These are phyloP conservation scores for Sarcodon aspratus DNA, from an alignment of 768 basidiomycete species.

Conservation along the genomic window DNA sequence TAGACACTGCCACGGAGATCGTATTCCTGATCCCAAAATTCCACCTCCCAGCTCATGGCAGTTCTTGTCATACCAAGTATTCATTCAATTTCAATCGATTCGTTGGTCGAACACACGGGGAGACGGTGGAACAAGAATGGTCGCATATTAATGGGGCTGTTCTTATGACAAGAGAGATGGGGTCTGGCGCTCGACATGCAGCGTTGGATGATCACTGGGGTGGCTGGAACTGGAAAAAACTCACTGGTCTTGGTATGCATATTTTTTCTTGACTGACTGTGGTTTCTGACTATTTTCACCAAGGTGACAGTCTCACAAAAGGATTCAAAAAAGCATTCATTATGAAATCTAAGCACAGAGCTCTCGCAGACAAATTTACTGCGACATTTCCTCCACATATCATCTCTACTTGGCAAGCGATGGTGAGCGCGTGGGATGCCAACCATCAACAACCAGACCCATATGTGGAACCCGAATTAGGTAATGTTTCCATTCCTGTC, in stretches of 20 bases:
- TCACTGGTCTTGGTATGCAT: slow-evolving; percentile 13
- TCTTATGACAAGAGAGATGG: slow-evolving; percentile 25
- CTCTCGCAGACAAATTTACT: not conserved
- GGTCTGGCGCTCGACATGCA: slow-evolving; percentile 18
- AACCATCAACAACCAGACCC: slow-evolving; percentile 13
- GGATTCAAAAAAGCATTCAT: not conserved
- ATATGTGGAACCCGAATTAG: not conserved
- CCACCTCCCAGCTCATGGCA: slow-evolving; percentile 24
- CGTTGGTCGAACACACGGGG: slow-evolving; percentile 21
- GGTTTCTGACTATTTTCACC: not conserved
- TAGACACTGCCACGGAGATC: not conserved
- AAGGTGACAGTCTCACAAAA: not conserved
- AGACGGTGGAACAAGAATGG: slow-evolving; percentile 28
- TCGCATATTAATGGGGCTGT: slow-evolving; percentile 18
- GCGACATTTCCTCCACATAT: not conserved
- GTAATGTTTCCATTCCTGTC: not conserved
- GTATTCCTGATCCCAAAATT: slow-evolving; percentile 22
- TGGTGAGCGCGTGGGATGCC: slow-evolving; percentile 13
- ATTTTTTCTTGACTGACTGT: not conserved
- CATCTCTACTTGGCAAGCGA: slow-evolving; percentile 10
- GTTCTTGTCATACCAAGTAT: slow-evolving; percentile 13
- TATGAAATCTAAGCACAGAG: not conserved
- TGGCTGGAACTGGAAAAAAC: slow-evolving; percentile 26
- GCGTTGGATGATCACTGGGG: too few relatives aligned
- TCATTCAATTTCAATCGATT: slow-evolving; percentile 19